Evolutionary conservation across 495 filamentous ascomycete genomes (phyloP).

Genomic region (Lepidopterella palustris): DNA sequence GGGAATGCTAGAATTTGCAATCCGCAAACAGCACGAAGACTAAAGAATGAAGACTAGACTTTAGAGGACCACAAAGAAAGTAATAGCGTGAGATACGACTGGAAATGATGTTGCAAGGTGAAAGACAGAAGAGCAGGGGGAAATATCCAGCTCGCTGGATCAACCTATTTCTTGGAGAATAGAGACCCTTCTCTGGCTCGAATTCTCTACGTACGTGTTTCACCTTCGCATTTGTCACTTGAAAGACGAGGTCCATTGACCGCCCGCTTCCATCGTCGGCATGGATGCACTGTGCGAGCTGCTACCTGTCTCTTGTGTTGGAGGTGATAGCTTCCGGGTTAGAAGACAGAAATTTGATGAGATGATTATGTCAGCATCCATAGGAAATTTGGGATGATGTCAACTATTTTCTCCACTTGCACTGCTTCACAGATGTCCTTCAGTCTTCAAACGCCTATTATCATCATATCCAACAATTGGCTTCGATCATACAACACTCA

Average conservation of each 20-base stretch:
- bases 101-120: background rate
- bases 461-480: background rate
- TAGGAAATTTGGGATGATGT: too few relatives aligned
- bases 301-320: too few relatives aligned
- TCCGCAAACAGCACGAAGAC: background rate
- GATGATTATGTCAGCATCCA: too few relatives aligned
- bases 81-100: background rate
- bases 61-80: background rate
- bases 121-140: background rate
- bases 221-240: background rate
- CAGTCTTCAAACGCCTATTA: background rate
- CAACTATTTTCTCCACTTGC: too few relatives aligned
- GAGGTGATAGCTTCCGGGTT: too few relatives aligned
- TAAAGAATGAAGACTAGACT: conserved; percentile 1
- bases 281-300: too few relatives aligned
- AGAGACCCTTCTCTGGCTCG: background rate
- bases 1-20: background rate
- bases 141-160: background rate
- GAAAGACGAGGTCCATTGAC: background rate
- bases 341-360: too few relatives aligned
- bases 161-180: background rate
- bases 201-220: background rate
- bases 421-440: too few relatives aligned
- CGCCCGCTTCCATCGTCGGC: too few relatives aligned
- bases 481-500: background rate